Percentiles rank a stretch among this genome's conserved stretches.
phyloP scores from a whole-genome alignment of 164 flowering plant species.

The Liquidambar formosana region DNA sequence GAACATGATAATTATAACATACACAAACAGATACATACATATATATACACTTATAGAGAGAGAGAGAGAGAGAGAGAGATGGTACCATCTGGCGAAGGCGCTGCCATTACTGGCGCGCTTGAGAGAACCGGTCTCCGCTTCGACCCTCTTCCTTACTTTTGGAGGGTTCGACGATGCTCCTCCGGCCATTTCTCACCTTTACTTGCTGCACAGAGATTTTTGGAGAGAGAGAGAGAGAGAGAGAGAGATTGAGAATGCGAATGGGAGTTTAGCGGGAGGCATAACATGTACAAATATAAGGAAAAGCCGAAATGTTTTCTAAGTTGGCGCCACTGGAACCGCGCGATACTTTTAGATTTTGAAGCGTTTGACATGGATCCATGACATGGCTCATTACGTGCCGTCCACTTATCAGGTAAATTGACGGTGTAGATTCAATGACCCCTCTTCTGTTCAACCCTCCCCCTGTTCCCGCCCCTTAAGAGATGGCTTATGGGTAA shows the following conservation, averaged over 20 bases:
- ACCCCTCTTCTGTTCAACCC: too few species aligned
- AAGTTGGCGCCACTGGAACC: not conserved
- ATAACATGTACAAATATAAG: not conserved
- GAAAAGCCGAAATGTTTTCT: not conserved
- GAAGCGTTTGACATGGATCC: not conserved
- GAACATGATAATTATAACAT: too few species aligned
- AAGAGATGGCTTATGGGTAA: too few species aligned
- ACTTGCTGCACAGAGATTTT: too few species aligned
- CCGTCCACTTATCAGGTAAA: not conserved
- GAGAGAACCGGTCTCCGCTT: conserved; percentile 44
- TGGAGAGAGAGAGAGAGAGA: conserved; percentile 15
- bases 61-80: not conserved
- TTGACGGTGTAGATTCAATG: conserved; percentile 1
- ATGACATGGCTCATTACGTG: not conserved
- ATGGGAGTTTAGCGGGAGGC: not conserved
- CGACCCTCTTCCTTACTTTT: conserved; percentile 71
- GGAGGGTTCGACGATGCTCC: conserved; percentile 42
- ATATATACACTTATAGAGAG: not conserved
- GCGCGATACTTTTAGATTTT: not conserved
- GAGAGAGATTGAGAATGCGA: conserved; percentile 12
- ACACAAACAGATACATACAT: too few species aligned
- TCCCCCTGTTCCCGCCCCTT: too few species aligned
- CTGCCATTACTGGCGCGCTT: conserved; percentile 83
- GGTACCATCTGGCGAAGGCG: conserved; percentile 75
- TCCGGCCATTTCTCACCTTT: conserved; percentile 22